Base-by-base conservation (phyloP, 306 rosid species). In the Sophora flavescens region DNA sequence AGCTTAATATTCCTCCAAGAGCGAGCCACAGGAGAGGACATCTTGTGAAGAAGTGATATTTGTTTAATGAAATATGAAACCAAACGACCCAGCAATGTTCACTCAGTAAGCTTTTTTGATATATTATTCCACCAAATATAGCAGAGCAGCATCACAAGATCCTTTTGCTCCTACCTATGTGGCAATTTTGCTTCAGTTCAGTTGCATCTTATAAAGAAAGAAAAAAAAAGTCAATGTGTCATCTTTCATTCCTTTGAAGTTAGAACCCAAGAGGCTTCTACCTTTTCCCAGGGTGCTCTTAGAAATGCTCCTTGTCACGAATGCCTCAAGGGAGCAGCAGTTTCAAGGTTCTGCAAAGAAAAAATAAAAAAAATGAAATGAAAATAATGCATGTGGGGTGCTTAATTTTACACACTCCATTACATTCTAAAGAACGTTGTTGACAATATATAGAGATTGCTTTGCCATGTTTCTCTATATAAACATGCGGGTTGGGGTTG, bases 311-410 rank as follows among this genome's bases (percentile, higher is more conserved):
- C 52, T 33, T 62, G 62, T 17, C 75, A 57, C 76, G 44, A 57
- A 3, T 15, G 53, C 38, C 6, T 62, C 51, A 45, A 47, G 35
- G 73, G 35, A 42, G 81, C 50, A 68, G 16, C 81, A 58, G 45
- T 38, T 69, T 78, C 72, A 81, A 53, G 2, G 26, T 63, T 76
- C 85, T 76, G 81, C 74, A 63, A 70, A 63, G 72, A 56, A 56
- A 13, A 44, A 10, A 57, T 54, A 50, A 70, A 44, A 10, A 57
- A 63, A 50, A 70, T 15, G 1, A 42, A 45, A 60, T 47, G 67
- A 63, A 71, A 70, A 30, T 2, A 30, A 59, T 22, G 52, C 52
- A 12, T 47, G 28, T 57, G 61, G 18, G 18, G 51, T 59, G 41
- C 51, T 56, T 47, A 47, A 47, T 47, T 77, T 45, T 66, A 16